Evolutionary conservation across 805 yeast genomes (phyloP), one percentile per base, ranked within the genome.

Genomic region (Pichia eremophila): DNA sequence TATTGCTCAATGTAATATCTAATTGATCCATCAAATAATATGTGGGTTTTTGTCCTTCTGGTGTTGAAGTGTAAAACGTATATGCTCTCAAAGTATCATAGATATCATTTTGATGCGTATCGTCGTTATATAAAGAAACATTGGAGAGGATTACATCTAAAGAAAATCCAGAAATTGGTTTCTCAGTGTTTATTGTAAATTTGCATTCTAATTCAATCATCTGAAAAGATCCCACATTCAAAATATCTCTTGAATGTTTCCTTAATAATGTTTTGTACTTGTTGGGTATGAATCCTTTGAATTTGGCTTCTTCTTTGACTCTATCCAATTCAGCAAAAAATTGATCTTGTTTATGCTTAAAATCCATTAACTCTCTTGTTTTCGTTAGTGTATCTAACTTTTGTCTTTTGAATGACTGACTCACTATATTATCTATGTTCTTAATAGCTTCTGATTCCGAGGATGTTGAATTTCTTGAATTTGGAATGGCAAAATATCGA

Each of bases 401-500:
- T 14, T 19, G 32, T 15, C 46, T 25, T n/a, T 44, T 40, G 0
- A 19, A 5, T 9, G 12, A 10, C 39, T 40, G 17, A 2, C 25
- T 22, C 25, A 36, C 37, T 5, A 32, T 43, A 14, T 37, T 29
- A 19, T 41, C 36, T 1, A 47, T 19, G 3, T 25, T 36, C 1
- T n/a, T 40, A 8, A 47, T 34, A 12, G 14, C 41, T n/a, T 17
- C 19, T 4, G 47, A 41, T 8, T 37, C 44, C n/a, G 45, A 32
- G 5, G 18, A 35, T 5, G 12, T 6, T 7, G 40, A 35, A 22
- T 34, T 34, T 15, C 36, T 34, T 15, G 44, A 38, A 3, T 19
- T n/a, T 1, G 54, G 54, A 12, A 46, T 40, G 2, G 52, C 50
- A 46, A 42, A 51, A 39, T 51, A 51, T 15, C 49, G 37, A n/a